These are phyloP conservation scores for Elongisporangium prolatum DNA, from an alignment of 352 stramenopile genomes.

Conservation along the genomic window DNA sequence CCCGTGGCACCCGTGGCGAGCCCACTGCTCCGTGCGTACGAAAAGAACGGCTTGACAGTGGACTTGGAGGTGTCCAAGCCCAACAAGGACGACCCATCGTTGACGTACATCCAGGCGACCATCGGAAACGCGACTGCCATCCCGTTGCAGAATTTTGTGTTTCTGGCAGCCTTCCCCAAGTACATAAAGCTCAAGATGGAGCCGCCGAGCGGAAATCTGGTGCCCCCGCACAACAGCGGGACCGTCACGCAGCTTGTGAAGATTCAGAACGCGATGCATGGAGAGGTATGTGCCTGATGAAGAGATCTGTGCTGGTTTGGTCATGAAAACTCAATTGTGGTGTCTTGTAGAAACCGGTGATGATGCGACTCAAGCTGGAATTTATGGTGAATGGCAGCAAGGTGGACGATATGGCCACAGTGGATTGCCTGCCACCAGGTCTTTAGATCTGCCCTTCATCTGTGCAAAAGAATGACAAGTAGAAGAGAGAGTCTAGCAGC, in stretches of 20 bases:
- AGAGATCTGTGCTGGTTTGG: not conserved
- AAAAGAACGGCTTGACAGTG: slow-evolving; percentile 94
- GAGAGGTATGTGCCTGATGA: slow-evolving; percentile 48
- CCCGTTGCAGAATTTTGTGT: slow-evolving; percentile 90
- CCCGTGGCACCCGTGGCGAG: slow-evolving; percentile 26
- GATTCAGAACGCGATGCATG: slow-evolving; percentile 94
- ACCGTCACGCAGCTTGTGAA: slow-evolving; percentile 93
- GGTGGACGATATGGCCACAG: slow-evolving; percentile 80
- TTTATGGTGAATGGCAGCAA: slow-evolving; percentile 82
- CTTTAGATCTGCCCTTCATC: slow-evolving; percentile 47
- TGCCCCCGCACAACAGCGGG: slow-evolving; percentile 81
- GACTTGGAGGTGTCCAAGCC: slow-evolving; percentile 91
- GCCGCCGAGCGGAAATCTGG: slow-evolving; percentile 88
- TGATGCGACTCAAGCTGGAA: slow-evolving; percentile 84
- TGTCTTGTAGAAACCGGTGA: slow-evolving; percentile 70
- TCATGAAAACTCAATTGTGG: slow-evolving; percentile 1
- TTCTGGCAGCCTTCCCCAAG: slow-evolving; percentile 95
- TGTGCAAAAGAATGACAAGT: slow-evolving; percentile 5
- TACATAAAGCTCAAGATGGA: slow-evolving; percentile 98
- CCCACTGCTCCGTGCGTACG: slow-evolving; percentile 88
- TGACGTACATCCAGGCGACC: slow-evolving; percentile 90
- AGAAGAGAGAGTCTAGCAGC: slow-evolving; percentile 1
- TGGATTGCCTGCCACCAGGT: slow-evolving; percentile 70
- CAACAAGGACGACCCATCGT: slow-evolving; percentile 89
- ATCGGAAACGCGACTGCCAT: slow-evolving; percentile 90